Conservation (phyloP, 106 monocot genomes). For the Hemerocallis citrina region DNA sequence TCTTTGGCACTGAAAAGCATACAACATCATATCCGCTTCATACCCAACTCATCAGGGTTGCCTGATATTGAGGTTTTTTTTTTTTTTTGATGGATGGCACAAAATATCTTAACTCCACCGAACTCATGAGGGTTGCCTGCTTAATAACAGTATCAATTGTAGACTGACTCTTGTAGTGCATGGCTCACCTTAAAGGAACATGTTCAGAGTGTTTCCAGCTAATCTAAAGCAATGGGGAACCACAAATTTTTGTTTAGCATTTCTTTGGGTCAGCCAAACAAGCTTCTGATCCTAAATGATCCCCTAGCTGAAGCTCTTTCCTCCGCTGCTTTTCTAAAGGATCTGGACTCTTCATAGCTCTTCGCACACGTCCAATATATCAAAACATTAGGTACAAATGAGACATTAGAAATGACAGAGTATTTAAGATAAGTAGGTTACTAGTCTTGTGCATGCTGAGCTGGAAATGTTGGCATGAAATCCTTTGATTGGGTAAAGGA, state of each 20-base stretch:
- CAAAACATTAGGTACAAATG: neutral
- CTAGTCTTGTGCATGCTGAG: constrained; percentile 61
- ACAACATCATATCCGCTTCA: no score
- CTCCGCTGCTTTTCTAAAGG: constrained; percentile 55
- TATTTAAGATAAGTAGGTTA: constrained; percentile 16
- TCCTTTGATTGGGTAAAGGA: constrained; percentile 79
- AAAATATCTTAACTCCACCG: no score
- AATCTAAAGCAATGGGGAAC: neutral
- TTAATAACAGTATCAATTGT: constrained; percentile 44
- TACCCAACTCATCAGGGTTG: no score
- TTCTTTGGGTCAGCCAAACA: constrained; percentile 44
- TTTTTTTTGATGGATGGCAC: no score
- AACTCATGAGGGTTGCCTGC: no score
- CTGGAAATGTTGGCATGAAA: constrained; percentile 82
- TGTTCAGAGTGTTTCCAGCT: constrained; percentile 3
- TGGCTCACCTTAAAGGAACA: constrained; percentile 29
- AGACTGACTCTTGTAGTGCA: constrained; percentile 24
- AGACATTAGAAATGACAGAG: neutral
- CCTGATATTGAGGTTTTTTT: no score
- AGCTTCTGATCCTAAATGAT: constrained; percentile 23
- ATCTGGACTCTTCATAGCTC: constrained; percentile 76
- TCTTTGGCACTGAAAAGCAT: no score
- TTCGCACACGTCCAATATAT: constrained; percentile 26
- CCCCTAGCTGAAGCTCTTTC: constrained; percentile 43
- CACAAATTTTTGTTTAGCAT: neutral